Percentiles rank a stretch among this genome's conserved stretches.
Conservation (phyloP, 441 rosid genomes). For the Populus hybrid region DNA sequence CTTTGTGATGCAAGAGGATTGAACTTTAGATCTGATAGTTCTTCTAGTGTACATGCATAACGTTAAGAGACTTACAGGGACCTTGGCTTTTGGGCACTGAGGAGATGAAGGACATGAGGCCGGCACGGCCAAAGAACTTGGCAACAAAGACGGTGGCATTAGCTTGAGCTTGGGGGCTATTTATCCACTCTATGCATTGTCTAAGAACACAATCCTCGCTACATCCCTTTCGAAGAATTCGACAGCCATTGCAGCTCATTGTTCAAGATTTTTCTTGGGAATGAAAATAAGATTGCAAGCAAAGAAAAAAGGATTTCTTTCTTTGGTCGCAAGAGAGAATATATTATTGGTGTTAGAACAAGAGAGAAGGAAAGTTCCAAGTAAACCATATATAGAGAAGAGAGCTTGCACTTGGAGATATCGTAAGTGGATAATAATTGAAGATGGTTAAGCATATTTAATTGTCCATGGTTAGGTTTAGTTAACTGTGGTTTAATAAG, state of each 20-base stretch:
- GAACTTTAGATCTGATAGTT: neutral
- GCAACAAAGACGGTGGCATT: slow-evolving; percentile 56
- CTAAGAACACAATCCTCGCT: slow-evolving; percentile 38
- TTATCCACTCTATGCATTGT: slow-evolving; percentile 46
- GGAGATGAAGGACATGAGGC: slow-evolving; percentile 45
- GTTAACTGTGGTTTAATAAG: neutral
- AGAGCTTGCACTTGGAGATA: neutral
- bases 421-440: neutral
- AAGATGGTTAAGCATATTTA: slow-evolving; percentile 14
- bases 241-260: slow-evolving; percentile 59
- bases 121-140: slow-evolving; percentile 57
- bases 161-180: slow-evolving; percentile 42
- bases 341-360: neutral
- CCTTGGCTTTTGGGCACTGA: slow-evolving; percentile 41
- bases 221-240: slow-evolving; percentile 55
- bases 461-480: slow-evolving; percentile 8
- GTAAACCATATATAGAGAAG: slow-evolving; percentile 17
- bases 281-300: slow-evolving; percentile 6
- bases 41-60: neutral
- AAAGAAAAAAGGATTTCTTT: slow-evolving; percentile 14
- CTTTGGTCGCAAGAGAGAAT: slow-evolving; percentile 15
- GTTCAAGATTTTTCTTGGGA: slow-evolving; percentile 2
- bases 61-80: slow-evolving; percentile 28
- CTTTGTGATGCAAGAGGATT: neutral
- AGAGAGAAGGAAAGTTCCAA: neutral